Conservation (phyloP, 2,329 filamentous ascomycete genomes). For the Dothistroma pini region DNA sequence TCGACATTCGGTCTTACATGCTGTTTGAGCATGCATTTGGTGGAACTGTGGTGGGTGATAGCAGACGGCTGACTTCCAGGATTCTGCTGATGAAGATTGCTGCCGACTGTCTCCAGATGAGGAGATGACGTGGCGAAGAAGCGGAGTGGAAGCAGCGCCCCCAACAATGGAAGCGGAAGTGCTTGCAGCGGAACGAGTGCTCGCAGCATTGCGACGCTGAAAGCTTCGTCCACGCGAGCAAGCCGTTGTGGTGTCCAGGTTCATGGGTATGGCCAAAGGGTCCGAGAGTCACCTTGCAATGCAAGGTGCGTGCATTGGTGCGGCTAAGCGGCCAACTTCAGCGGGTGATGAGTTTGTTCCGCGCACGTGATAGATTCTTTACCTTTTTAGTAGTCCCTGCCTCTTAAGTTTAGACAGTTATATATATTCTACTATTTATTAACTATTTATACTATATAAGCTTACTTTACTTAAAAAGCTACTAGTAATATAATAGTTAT, state of each 20-base stretch:
- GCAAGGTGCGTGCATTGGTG: too few relatives aligned
- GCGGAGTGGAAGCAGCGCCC: neutral
- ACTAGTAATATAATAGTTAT: too few relatives aligned
- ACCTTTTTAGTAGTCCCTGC: too few relatives aligned
- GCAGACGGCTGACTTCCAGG: neutral
- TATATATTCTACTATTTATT: too few relatives aligned
- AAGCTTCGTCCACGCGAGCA: neutral
- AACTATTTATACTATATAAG: too few relatives aligned
- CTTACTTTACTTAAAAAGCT: too few relatives aligned
- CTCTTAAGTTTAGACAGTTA: too few relatives aligned
- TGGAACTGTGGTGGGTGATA: neutral
- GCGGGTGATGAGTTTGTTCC: too few relatives aligned
- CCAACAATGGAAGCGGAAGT: neutral
- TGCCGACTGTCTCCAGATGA: neutral
- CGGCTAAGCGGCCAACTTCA: too few relatives aligned
- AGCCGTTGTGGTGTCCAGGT: neutral
- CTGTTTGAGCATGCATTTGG: neutral
- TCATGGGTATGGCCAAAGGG: neutral
- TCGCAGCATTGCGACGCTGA: neutral
- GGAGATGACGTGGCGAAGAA: neutral
- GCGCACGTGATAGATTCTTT: too few relatives aligned
- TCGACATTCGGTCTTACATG: neutral
- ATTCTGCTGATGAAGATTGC: too few relatives aligned
- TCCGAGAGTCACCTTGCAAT: neutral
- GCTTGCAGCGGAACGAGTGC: neutral